Evolutionary conservation across 1,284 basidiomycete species (phyloP), one percentile per base, ranked within the genome.

Genomic region (Rhodotorula sp.): DNA sequence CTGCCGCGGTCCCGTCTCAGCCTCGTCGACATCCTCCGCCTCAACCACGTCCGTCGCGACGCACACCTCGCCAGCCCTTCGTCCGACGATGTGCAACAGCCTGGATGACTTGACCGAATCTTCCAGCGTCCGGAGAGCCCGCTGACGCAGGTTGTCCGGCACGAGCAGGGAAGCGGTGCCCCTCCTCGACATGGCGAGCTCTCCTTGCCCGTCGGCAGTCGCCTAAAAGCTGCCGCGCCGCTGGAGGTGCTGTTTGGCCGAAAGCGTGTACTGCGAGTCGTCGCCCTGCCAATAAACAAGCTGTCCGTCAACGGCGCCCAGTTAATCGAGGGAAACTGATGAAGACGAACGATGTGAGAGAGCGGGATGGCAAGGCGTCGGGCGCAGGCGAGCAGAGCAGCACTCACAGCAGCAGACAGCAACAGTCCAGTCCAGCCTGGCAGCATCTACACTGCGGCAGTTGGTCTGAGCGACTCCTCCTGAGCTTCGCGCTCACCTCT

Each of bases 161-260:
- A 44, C 30, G 39, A 62, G 54, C 44, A 57, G 54, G 27, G 20
- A 46, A 32, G 51, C 27, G 32, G 52, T 10, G 39, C 47, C 17
- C 44, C 27, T 30, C 46, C 39, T 24, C 29, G 39, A 1, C 29
- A 39, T 47, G 7, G 32, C 39, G 44, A 7, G 27, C 19, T 2
- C 13, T 10, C 19, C 39, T 17, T 17, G 39, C 11, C 39, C 39
- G 39, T 17, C 19, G 39, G 19, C 7, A 10, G 39, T 17, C 30
- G 19, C 20, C 39, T 47, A 73, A 48, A 74, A 74, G 63, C 62
- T 65, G 2, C 73, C 73, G n/a, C 73, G 34, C 3, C 73, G 60
- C n/a, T 62, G 24, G 4, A 74, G 59, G 48, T 73, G 73, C 17
- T 74, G 52, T 4, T 30, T 20, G 0, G 73, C 71, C 22, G 56